Evolutionary conservation across 306 rosid species (phyloP), one percentile per base, ranked within the genome.

Genomic region (Sindora glabra): DNA sequence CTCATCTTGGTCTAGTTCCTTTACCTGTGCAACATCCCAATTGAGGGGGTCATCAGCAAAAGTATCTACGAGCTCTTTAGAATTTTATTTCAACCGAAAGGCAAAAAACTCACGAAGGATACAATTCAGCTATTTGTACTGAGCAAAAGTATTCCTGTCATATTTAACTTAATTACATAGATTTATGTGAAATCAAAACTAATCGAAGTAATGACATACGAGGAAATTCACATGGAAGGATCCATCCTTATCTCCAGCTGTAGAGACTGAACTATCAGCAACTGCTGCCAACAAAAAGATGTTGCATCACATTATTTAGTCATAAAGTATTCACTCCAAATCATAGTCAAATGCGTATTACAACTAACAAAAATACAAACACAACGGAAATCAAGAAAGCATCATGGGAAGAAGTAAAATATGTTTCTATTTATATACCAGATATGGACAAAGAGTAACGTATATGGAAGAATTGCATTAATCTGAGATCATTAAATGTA

Each of bases 1-100:
- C 73, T 80, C 92, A 47, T 65, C 87, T 64, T 70, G 72, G 56
- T 56, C 59, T 52, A 94, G 21, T 59, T 86, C 97, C 49, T 82
- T 62, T 42, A 89, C 40, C 99, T 94, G 76, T 59, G 64, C 58
- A 63, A 22, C 18, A 69, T 37, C 60, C 53, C 37, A 64, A 48
- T 56, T 62, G 45, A 51, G 41, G 23, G 67, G 63, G 54, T 72
- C 68, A 27, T 74, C 73, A 72, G 71, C 49, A 42, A 64, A 15
- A 50, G 40, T 30, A 29, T 63, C 26, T 7, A 45, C 18, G 13
- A 17, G 38, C 64, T 39, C 37, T 5, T 7, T n/a, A n/a, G n/a
- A n/a, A n/a, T n/a, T n/a, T n/a, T n/a, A n/a, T n/a, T n/a, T n/a
- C n/a, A n/a, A n/a, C n/a, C n/a, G n/a, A n/a, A n/a, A n/a, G n/a